phyloP scores from a whole-genome alignment of 768 basidiomycete species.

The Tricholoma flavovirens region DNA sequence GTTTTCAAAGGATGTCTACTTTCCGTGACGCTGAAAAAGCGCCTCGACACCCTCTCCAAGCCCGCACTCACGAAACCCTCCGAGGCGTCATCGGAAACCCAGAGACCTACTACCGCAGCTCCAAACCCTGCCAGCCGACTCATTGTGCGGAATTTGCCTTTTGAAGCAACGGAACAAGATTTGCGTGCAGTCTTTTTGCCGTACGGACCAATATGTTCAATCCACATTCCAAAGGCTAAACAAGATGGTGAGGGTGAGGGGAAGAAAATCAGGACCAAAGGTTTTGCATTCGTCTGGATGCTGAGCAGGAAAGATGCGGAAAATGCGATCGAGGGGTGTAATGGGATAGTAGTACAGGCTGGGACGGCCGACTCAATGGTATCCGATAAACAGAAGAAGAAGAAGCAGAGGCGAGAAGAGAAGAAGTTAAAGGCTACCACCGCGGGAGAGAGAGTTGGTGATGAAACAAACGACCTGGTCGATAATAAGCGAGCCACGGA shows the following conservation, averaged over 20 bases:
- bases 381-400: conserved; percentile 62
- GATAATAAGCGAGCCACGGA: conserved; percentile 35
- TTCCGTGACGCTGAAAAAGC: conserved; percentile 85
- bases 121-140: conserved; percentile 75
- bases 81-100: conserved; percentile 11
- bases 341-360: conserved; percentile 63
- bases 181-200: conserved; percentile 82
- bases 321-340: conserved; percentile 70
- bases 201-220: conserved; percentile 79
- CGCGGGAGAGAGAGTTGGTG: conserved; percentile 30
- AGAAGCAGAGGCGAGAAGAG: conserved; percentile 53
- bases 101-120: conserved; percentile 19
- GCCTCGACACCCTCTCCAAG: conserved; percentile 63
- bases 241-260: conserved; percentile 21
- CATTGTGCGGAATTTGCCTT: conserved; percentile 89
- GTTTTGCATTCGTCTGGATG: conserved; percentile 97
- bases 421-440: conserved; percentile 38
- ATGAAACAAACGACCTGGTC: conserved; percentile 25
- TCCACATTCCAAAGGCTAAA: conserved; percentile 61
- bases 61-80: conserved; percentile 24
- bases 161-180: conserved; percentile 77
- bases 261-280: conserved; percentile 45
- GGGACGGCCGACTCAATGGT: conserved; percentile 55
- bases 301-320: conserved; percentile 81
- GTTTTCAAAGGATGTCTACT: conserved; percentile 86